phyloP scores from a whole-genome alignment of 2,329 filamentous ascomycete genomes.

The Cladorrhinum sp. region DNA sequence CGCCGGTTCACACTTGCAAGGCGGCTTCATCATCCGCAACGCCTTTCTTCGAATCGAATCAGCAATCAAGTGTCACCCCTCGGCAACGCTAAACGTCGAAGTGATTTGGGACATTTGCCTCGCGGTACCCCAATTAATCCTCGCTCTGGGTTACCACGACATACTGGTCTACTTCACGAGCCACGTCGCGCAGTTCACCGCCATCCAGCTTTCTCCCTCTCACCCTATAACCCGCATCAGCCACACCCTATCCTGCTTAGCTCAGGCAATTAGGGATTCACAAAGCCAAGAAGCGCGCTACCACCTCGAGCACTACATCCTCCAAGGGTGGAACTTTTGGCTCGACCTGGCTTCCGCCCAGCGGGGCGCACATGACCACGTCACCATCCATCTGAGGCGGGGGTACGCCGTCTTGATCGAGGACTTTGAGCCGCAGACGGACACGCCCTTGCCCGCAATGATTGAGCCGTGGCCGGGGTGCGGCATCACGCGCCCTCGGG shows the following conservation, averaged over 20 bases:
- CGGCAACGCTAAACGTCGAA: conserved; percentile 16
- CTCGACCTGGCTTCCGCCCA: conserved; percentile 12
- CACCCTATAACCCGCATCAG: conserved; percentile 21
- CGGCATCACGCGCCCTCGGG: conserved; percentile 5
- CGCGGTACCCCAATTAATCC: conserved; percentile 24
- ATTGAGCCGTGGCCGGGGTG: neutral
- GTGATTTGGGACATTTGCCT: conserved; percentile 30
- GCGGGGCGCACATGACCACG: conserved; percentile 21
- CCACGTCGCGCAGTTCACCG: conserved; percentile 21
- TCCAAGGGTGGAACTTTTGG: conserved; percentile 25
- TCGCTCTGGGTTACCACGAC: conserved; percentile 21
- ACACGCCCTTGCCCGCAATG: neutral
- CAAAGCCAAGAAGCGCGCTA: neutral
- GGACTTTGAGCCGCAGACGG: neutral
- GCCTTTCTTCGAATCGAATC: conserved; percentile 25
- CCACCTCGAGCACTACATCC: conserved; percentile 13
- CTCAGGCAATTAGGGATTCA: neutral
- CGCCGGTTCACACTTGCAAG: neutral
- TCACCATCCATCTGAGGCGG: conserved; percentile 27
- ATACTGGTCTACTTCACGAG: conserved; percentile 23
- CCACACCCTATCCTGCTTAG: conserved; percentile 11
- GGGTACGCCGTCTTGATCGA: conserved; percentile 27
- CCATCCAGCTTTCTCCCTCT: conserved; percentile 14
- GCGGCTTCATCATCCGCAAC: conserved; percentile 19
- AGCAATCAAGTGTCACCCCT: neutral